Percentiles rank a stretch among this genome's conserved stretches.
phyloP scores from a whole-genome alignment of 2,329 filamentous ascomycete species.

The Plectosphaerella sp. region DNA sequence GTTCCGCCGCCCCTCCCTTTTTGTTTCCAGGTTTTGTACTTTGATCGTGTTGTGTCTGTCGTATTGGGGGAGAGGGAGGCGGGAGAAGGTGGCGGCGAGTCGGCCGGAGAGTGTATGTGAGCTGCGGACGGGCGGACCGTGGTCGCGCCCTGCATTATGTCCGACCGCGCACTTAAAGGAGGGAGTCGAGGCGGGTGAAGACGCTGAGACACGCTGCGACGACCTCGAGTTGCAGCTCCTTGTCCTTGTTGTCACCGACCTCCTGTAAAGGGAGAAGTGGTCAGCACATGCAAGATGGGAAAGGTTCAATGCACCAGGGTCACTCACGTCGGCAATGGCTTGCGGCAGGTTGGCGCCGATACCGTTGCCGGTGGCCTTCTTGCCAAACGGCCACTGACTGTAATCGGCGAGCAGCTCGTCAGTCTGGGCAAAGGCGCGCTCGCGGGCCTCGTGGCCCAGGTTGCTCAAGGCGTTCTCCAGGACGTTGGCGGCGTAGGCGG shows the following conservation, averaged over 20 bases:
- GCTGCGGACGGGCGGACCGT: not conserved
- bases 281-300: constrained; percentile 9
- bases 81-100: not conserved
- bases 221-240: constrained; percentile 94
- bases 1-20: no score
- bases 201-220: constrained; percentile 95
- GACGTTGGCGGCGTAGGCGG: constrained; percentile 95
- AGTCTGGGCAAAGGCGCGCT: constrained; percentile 93
- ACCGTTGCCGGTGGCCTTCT: constrained; percentile 72
- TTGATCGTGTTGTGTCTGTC: not conserved
- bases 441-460: constrained; percentile 87
- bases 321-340: constrained; percentile 67
- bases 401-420: constrained; percentile 95
- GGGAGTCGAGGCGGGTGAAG: constrained; percentile 93
- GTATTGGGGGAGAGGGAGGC: not conserved
- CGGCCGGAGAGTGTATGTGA: not conserved
- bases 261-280: constrained; percentile 44
- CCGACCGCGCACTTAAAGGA: constrained; percentile 58
- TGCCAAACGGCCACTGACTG: constrained; percentile 94
- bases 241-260: constrained; percentile 80
- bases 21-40: no score
- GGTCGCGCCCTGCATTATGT: not conserved
- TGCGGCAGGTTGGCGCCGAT: constrained; percentile 91
- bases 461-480: constrained; percentile 95
- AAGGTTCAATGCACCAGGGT: not conserved